These are phyloP conservation scores for Colletotrichum chrysophilum DNA, from an alignment of 2,329 filamentous ascomycete species.

Conservation along the genomic window DNA sequence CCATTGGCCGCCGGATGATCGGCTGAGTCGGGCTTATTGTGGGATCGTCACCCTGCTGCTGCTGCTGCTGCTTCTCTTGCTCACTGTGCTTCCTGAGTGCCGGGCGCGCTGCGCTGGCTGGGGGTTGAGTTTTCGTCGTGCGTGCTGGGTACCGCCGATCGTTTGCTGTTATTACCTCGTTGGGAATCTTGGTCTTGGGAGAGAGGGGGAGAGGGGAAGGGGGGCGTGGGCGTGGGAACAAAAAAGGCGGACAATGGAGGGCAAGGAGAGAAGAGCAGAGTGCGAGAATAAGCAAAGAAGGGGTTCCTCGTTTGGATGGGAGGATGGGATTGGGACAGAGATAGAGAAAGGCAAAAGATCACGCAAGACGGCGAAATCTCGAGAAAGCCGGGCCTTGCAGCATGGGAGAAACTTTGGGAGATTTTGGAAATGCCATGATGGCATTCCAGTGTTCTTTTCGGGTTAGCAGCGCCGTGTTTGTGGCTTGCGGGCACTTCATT, in stretches of 20 bases:
- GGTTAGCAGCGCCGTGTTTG: background rate
- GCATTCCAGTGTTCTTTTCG: conserved; percentile 4
- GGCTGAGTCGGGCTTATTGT: conserved; percentile 19
- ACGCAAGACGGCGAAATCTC: background rate
- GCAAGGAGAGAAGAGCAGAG: background rate
- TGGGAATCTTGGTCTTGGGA: background rate
- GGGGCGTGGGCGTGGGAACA: background rate
- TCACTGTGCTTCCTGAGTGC: background rate
- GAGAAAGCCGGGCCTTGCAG: background rate
- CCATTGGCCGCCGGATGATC: background rate
- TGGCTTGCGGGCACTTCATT: background rate
- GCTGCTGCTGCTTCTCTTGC: background rate
- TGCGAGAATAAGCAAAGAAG: background rate
- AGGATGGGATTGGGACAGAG: background rate
- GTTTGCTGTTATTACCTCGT: background rate
- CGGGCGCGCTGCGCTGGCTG: background rate
- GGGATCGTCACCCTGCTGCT: conserved; percentile 10
- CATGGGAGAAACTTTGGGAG: background rate
- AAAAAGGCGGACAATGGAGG: background rate
- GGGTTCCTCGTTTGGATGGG: background rate
- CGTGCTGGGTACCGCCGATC: conserved; percentile 15
- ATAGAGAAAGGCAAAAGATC: background rate
- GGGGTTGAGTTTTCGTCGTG: background rate
- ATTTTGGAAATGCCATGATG: conserved; percentile 8
- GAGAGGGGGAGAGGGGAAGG: background rate